phyloP scores from a whole-genome alignment of 73 alveolate genomes.

The Paramecium tetraurelia region DNA sequence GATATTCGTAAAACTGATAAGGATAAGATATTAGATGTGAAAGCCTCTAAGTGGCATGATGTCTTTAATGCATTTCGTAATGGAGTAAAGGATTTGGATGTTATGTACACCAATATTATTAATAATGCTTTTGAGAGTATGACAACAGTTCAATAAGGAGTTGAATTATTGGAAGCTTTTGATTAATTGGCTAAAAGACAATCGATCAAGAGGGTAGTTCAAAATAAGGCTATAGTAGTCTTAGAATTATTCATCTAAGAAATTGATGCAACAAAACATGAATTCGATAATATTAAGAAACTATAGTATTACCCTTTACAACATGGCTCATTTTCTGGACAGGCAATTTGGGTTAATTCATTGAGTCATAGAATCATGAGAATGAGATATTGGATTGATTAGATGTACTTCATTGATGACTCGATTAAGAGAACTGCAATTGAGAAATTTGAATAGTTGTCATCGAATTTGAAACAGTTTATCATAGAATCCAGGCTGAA shows the following conservation, averaged over 20 bases:
- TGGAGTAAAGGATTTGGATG: conserved; percentile 89
- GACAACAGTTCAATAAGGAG: conserved; percentile 97
- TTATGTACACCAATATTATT: conserved; percentile 93
- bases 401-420: conserved; percentile 60
- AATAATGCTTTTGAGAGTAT: conserved; percentile 98
- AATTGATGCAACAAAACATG: conserved; percentile 73
- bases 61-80: conserved; percentile 83
- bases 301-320: conserved; percentile 75
- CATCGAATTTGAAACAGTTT: conserved; percentile 72
- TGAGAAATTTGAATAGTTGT: conserved; percentile 78
- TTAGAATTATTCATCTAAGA: conserved; percentile 78
- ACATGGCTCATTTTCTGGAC: conserved; percentile 84
- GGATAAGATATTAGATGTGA: conserved; percentile 96
- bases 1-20: conserved; percentile 77
- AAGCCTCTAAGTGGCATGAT: conserved; percentile 99
- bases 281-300: conserved; percentile 83
- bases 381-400: conserved; percentile 63
- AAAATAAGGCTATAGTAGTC: conserved; percentile 93
- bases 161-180: conserved; percentile 97
- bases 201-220: conserved; percentile 91
- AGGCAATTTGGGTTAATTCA: conserved; percentile 86
- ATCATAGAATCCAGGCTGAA: conserved; percentile 71
- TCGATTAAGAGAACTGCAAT: conserved; percentile 65
- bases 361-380: conserved; percentile 64
- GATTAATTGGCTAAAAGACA: conserved; percentile 95